These are phyloP conservation scores for Aureoboletus auriporus DNA, from an alignment of 768 basidiomycete species.

Conservation along the genomic window DNA sequence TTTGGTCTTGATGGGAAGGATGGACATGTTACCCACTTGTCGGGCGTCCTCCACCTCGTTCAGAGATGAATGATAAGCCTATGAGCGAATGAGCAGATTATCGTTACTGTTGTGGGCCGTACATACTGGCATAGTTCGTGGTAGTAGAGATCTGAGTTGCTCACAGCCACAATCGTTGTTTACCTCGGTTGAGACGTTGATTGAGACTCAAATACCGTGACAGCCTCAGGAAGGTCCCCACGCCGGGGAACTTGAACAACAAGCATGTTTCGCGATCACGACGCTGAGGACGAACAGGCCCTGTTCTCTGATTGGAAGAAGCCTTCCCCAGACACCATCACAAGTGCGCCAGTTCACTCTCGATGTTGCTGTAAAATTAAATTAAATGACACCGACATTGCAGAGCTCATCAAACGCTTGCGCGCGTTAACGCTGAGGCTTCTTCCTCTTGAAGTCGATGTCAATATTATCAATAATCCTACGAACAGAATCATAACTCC, in stretches of 20 bases:
- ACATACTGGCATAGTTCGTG: constrained; percentile 51
- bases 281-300: constrained; percentile 34
- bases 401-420: constrained; percentile 79
- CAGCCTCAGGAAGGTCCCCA: too few relatives aligned
- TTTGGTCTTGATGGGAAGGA: constrained; percentile 88
- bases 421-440: constrained; percentile 71
- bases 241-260: background rate
- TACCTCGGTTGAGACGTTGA: too few relatives aligned
- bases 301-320: constrained; percentile 43
- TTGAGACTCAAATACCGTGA: too few relatives aligned
- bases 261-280: constrained; percentile 26
- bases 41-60: constrained; percentile 81
- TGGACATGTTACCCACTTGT: constrained; percentile 83
- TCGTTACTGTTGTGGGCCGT: background rate
- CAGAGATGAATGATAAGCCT: constrained; percentile 97
- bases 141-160: constrained; percentile 18
- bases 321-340: constrained; percentile 67
- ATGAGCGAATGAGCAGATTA: background rate
- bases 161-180: constrained; percentile 14
- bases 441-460: constrained; percentile 78
- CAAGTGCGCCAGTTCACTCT: constrained; percentile 49
- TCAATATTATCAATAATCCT: constrained; percentile 60
- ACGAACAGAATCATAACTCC: constrained; percentile 85
- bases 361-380: background rate
- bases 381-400: background rate